Conservation (phyloP, 1,139 yeast species). For the Fermentozyma sake region DNA sequence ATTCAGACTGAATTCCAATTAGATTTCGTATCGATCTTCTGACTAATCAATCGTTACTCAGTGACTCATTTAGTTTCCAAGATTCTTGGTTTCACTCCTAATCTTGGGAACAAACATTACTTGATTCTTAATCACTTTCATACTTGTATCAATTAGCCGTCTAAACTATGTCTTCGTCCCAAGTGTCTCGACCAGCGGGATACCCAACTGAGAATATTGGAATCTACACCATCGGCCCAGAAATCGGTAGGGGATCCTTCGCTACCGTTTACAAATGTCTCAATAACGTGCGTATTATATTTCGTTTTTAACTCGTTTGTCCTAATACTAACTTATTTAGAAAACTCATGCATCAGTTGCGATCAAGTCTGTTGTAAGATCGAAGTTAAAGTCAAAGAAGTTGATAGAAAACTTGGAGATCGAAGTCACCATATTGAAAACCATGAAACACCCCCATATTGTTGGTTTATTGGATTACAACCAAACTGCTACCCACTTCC, state of each 20-base stretch:
- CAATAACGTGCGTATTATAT: conserved; percentile 20
- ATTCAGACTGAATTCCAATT: too few species aligned
- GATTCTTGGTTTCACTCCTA: too few species aligned
- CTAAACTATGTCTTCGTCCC: too few species aligned
- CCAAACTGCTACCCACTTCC: conserved; percentile 75
- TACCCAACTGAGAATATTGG: conserved; percentile 27
- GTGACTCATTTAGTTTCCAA: too few species aligned
- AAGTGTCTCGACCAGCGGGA: too few species aligned
- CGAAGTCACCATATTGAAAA: conserved; percentile 81
- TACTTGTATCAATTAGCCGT: too few species aligned
- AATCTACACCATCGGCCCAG: conserved; percentile 55
- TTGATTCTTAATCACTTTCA: too few species aligned
- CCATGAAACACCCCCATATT: conserved; percentile 87
- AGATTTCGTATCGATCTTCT: too few species aligned
- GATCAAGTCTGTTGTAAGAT: conserved; percentile 79
- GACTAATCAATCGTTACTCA: too few species aligned
- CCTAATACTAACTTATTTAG: conserved; percentile 7
- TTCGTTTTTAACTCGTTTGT: background rate
- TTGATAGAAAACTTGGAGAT: conserved; percentile 85
- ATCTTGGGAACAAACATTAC: too few species aligned
- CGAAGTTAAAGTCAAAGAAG: conserved; percentile 80
- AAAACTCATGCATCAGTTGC: conserved; percentile 65
- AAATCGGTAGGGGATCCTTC: conserved; percentile 92
- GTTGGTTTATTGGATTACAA: conserved; percentile 81
- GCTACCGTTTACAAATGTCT: conserved; percentile 76